Evolutionary conservation across 2,329 filamentous ascomycete species (phyloP), one percentile per base, ranked within the genome.

Genomic region (Trichoderma sp.): DNA sequence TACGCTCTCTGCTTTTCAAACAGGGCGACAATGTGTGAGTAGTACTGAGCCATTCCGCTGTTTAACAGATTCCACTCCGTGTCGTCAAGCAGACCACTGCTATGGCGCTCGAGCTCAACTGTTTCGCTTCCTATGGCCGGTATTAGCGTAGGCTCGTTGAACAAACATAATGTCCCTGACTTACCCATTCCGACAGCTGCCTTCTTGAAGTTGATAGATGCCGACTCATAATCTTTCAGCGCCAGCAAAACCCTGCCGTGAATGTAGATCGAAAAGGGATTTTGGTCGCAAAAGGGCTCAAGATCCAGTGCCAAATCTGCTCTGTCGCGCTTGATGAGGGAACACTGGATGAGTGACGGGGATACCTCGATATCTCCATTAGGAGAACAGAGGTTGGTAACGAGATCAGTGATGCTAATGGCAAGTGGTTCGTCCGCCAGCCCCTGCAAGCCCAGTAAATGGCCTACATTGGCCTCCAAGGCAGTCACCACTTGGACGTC

Each of bases 141-240:
- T 12, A 16, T 78, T 71, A 77, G 75, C 64, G 45, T 29, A 31
- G 38, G 7, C 24, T 27, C 18, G 2, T 33, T 18, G 1, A 11
- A 4, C n/a, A 29, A 27, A 41, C 9, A 29, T 6, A 31, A 27
- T 16, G 27, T 63, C 18, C 1, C 9, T n/a, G 53, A 45, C 93
- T 86, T 89, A 95, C 94, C 92, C 83, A 97, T 91, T 74, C 93
- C 92, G 80, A 94, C 93, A 24, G 95, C 94, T 76, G 95, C 94
- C 81, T 93, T 96, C 79, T 92, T 92, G 84, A 99, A 98, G 80
- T 91, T 90, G 33, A 90, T 86, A 33, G 94, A 90, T 73, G 97
- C 96, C 53, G 90, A 88, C 75, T 91, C 89, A 81, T 92, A 92
- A 80, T 97, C 93, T 72, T 92, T 93, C 77, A 93, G 89, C 6